Percentiles rank a stretch among this genome's conserved stretches.
These are phyloP conservation scores for Nannizziopsis arthrosporioides DNA, from an alignment of 2,329 filamentous ascomycete genomes.

Conservation along the genomic window DNA sequence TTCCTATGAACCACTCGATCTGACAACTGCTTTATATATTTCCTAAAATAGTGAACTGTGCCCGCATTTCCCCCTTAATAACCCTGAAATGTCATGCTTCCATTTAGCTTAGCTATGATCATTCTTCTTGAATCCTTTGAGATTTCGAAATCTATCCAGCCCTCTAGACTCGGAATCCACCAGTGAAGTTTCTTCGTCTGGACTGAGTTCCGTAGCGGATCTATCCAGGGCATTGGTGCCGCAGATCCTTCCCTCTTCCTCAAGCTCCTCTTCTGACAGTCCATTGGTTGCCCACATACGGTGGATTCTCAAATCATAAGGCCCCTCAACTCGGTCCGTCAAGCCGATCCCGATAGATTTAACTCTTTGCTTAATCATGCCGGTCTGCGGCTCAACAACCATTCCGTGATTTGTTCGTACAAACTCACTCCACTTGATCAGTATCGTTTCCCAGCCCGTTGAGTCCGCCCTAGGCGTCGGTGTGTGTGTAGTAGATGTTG, in stretches of 20 bases:
- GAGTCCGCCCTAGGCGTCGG: constrained; percentile 26
- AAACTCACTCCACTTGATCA: constrained; percentile 84
- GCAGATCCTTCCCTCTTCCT: constrained; percentile 33
- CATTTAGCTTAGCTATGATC: not conserved
- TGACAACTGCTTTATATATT: too few species aligned
- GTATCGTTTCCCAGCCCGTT: constrained; percentile 88
- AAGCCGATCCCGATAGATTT: constrained; percentile 75
- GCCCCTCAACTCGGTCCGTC: constrained; percentile 77
- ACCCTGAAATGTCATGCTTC: too few species aligned
- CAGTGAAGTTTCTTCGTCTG: constrained; percentile 8
- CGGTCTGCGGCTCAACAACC: constrained; percentile 83
- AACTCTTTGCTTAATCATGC: constrained; percentile 77
- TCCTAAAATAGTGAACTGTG: too few species aligned
- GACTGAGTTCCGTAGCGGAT: constrained; percentile 22
- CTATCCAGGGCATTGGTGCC: constrained; percentile 29
- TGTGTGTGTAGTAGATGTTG: constrained; percentile 24
- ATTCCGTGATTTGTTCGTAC: constrained; percentile 88
- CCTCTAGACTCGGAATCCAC: constrained; percentile 15
- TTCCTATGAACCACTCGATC: too few species aligned
- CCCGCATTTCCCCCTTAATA: too few species aligned
- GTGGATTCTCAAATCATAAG: constrained; percentile 77
- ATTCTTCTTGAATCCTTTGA: constrained; percentile 30
- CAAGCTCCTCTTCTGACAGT: constrained; percentile 30
- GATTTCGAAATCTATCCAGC: constrained; percentile 22
- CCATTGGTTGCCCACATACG: constrained; percentile 84